Conservation (phyloP, 805 yeast genomes). For the Candida maris region DNA sequence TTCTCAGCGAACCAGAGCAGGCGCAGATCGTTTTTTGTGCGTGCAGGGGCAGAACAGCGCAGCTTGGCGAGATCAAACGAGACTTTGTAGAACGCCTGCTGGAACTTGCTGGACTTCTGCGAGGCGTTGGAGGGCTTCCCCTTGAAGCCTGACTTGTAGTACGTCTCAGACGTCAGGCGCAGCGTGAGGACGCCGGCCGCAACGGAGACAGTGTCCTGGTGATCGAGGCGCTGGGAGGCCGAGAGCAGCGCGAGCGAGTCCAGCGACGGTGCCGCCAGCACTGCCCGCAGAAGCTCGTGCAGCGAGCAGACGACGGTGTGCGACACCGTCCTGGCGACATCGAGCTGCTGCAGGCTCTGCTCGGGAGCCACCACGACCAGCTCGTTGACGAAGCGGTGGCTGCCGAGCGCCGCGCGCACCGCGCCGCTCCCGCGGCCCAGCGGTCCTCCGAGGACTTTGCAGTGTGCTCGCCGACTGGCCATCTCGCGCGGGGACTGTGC, state of each 20-base stretch:
- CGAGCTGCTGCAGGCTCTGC: slow-evolving; percentile 1
- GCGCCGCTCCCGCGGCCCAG: neutral
- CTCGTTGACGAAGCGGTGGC: slow-evolving; percentile 28
- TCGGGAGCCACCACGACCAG: slow-evolving; percentile 21
- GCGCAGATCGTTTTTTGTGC: slow-evolving; percentile 22
- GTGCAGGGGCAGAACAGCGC: slow-evolving; percentile 3
- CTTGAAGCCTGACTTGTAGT: slow-evolving; percentile 31
- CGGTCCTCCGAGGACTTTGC: slow-evolving; percentile 17
- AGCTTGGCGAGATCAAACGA: slow-evolving; percentile 18
- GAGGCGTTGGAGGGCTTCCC: slow-evolving; percentile 28
- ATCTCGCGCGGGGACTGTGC: no score
- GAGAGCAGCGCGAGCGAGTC: slow-evolving; percentile 14
- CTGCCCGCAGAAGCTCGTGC: slow-evolving; percentile 5
- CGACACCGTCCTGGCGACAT: slow-evolving; percentile 3
- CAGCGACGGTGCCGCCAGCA: slow-evolving; percentile 1
- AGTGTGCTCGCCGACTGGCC: no score
- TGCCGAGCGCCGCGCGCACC: slow-evolving; percentile 7
- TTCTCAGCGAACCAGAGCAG: slow-evolving; percentile 32
- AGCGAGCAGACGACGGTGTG: slow-evolving; percentile 8
- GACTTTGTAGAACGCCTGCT: slow-evolving; percentile 21
- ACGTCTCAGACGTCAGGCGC: slow-evolving; percentile 29
- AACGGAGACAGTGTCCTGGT: slow-evolving; percentile 31
- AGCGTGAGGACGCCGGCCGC: slow-evolving; percentile 25
- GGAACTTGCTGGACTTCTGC: slow-evolving; percentile 20
- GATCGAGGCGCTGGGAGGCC: slow-evolving; percentile 22